Evolutionary conservation across 805 yeast species (phyloP), one percentile per base, ranked within the genome.

Genomic region (Metschnikowia amazonensis): DNA sequence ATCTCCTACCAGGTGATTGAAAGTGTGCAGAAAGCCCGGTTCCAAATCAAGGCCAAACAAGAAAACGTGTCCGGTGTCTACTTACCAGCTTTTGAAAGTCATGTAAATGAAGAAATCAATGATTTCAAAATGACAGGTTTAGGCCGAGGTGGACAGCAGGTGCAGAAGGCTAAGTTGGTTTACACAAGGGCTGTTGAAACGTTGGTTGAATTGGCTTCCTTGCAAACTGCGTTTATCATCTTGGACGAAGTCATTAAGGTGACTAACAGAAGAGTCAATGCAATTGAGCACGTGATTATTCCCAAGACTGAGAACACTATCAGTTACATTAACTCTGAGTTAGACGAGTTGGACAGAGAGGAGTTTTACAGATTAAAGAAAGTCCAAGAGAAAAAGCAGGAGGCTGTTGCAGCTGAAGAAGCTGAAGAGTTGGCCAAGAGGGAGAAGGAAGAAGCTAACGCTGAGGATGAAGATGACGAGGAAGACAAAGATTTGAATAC

Each of bases 81-180:
- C 59, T 76, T 92, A 60, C 98, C 99, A 20, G 89, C 90, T 49
- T 94, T 92, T 57, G 97, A 90, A 59, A 80, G 90, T 23, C 84
- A 78, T 55, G 80, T 89, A 49, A 86, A 89, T 60, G 89, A 86
- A 51, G 80, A 81, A 9, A 86, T 88, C 63, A 92, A 92, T 60
- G 99, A 94, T 62, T 92, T 92, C 76, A 88, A 88, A 66, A 75
- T 92, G 80, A 92, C 98, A 4, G 99, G 99, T 57, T 76, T 92
- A 55, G 99, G 99, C 42, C 80, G 97, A 66, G 99, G 99, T 69
- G 98, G 99, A 53, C 98, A 92, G 69, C 98, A 92, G 65, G 95
- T 92, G 44, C 96, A 87, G 67, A 85, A 84, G 66, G 97, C 98
- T 46, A 89, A 90, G 67, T 79, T 80, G 54, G 96, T 94, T 20